Evolutionary conservation across 2,329 filamentous ascomycete species (phyloP), one percentile per base, ranked within the genome.

Genomic region (Fusarium sacchari): DNA sequence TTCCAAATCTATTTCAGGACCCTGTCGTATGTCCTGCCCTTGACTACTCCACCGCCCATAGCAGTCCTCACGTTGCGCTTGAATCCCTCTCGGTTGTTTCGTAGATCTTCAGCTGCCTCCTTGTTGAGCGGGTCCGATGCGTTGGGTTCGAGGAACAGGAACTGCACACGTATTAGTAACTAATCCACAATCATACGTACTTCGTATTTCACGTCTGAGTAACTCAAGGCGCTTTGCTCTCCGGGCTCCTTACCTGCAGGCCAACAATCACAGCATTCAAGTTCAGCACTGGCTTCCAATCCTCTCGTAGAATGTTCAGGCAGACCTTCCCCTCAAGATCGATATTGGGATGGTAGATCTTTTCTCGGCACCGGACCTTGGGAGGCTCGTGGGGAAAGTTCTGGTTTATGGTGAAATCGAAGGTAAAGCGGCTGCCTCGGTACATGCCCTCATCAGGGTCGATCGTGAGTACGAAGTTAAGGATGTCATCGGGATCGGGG

Each of bases 321-420:
- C 96, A 99, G 72, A 99, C 95, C 81, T 99, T 99, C 77, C 96
- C 96, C 82, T 98, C 94, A 44, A 97, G 88, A 80, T 99, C 96
- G 81, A 99, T 99, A 83, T 99, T 99, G 11, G 96, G 96, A 82
- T 99, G 96, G 85, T 99, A 99, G 79, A 99, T 98, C 88, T 97
- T 98, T 84, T 99, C 94, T 77, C 92, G 93, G 85, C 96, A 98
- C 80, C 94, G 96, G 77, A 99, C 96, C 85, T 98, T 98, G 26
- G 96, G 96, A 72, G 96, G 95, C 82, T 98, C 95, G 85, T 98
- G 96, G 1, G 96, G 96, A 84, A 97, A 99, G 85, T 93, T 96
- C 81, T 96, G 93, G 83, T 94, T 95, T 85, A 99, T 97, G 72
- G 90, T 89, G 84, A 99, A 98, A 74, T 90, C 93, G 83, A 99